Evolutionary conservation across 768 basidiomycete species (phyloP), one percentile per base, ranked within the genome.

Genomic region (Kwoniella sp.): DNA sequence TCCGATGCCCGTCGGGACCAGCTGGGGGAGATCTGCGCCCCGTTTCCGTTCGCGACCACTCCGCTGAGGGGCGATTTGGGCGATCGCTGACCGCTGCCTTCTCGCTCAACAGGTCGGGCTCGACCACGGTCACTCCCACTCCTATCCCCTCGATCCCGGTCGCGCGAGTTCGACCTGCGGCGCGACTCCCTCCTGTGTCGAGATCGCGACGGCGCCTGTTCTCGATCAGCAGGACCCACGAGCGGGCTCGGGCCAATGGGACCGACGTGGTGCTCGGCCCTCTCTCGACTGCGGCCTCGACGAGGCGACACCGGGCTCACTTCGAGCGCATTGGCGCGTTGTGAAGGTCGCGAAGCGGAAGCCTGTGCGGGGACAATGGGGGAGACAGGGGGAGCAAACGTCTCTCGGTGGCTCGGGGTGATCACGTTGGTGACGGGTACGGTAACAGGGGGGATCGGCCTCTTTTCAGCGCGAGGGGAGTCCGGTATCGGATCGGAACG

Each of bases 401-500:
- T 25, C 19, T 34, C 32, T 42, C 41, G 41, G 23, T 44, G 46
- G 27, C 41, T 49, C 8, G 60, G 57, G 12, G 57, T 53, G 20
- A 61, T 59, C n/a, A 47, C 49, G 26, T 38, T 50, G 12, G 33
- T 41, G 11, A 49, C 20, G 1, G 53, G 53, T 3, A 46, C 46
- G n/a, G 45, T 36, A 17, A 26, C 46, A 3, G 48, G 48, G 7
- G 31, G 38, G 14, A 20, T 20, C 9, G 46, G 55, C 11, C 36
- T 44, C 4, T 9, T 20, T 10, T 31, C 38, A 7, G 19, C 37
- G 19, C 37, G 19, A 6, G 58, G 51, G 6, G 58, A 53, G 20
- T 43, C 33, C 0, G 47, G 51, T 27, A 58, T 49, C 25, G 68
- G 65, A 47, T 70, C 68, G 6, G 68, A 70, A 5, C 65, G 60